These are phyloP conservation scores for Podospora comata DNA, from an alignment of 495 filamentous ascomycete genomes.

Conservation along the genomic window DNA sequence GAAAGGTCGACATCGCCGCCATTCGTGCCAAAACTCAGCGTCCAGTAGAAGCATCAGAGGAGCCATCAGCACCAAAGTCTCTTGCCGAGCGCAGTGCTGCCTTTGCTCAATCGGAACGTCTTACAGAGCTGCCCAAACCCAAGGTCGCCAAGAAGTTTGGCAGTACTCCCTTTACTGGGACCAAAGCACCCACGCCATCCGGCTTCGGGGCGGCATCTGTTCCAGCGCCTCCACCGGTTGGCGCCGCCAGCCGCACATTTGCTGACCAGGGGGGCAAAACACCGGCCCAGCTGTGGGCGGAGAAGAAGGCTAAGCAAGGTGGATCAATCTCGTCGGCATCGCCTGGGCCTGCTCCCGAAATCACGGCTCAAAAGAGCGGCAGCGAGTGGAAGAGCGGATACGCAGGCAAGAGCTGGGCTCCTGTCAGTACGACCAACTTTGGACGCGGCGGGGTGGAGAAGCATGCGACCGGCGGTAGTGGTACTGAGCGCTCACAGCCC, in stretches of 20 bases:
- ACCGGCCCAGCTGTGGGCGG: constrained; percentile 93
- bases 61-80: constrained; percentile 49
- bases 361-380: constrained; percentile 66
- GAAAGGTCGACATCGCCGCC: constrained; percentile 93
- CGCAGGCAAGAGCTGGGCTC: constrained; percentile 79
- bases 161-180: constrained; percentile 71
- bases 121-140: constrained; percentile 87
- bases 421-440: constrained; percentile 69
- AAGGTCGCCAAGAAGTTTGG: constrained; percentile 87
- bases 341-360: constrained; percentile 46
- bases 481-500: constrained; percentile 36
- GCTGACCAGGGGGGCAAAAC: constrained; percentile 94
- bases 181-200: constrained; percentile 74
- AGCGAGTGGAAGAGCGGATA: constrained; percentile 88
- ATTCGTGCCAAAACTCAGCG: constrained; percentile 79
- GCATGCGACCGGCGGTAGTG: constrained; percentile 53
- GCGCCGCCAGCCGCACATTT: constrained; percentile 84
- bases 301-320: constrained; percentile 84
- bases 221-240: constrained; percentile 57
- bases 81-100: constrained; percentile 65
- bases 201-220: constrained; percentile 51
- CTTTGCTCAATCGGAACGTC: constrained; percentile 68
- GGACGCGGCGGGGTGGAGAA: constrained; percentile 60
- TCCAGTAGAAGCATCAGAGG: constrained; percentile 48
- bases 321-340: constrained; percentile 48